Conservation (phyloP, 805 yeast genomes). For the Saccharomycopsis vini region DNA sequence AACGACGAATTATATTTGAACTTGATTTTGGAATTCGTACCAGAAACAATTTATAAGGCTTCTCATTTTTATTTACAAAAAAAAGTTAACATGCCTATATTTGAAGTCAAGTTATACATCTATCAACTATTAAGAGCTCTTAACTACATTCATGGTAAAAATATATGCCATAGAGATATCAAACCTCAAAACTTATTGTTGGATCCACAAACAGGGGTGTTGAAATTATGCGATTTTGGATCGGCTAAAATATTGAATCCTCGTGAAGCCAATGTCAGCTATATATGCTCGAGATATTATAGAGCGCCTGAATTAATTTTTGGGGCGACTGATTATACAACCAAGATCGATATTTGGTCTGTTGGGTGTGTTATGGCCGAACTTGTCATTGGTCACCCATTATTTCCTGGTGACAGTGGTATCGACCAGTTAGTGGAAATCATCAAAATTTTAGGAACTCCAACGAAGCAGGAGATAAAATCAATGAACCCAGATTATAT, state of each 20-base stretch:
- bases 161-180: conserved; percentile 85
- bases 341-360: conserved; percentile 96
- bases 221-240: conserved; percentile 95
- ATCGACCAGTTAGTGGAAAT: conserved; percentile 96
- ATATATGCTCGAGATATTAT: conserved; percentile 93
- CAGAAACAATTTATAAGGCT: conserved; percentile 92
- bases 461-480: conserved; percentile 81
- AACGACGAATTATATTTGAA: conserved; percentile 76
- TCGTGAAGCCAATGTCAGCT: conserved; percentile 87
- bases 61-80: conserved; percentile 74
- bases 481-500: conserved; percentile 95
- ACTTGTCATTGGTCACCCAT: conserved; percentile 86
- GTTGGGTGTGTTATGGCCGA: conserved; percentile 99
- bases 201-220: conserved; percentile 74
- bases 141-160: conserved; percentile 66
- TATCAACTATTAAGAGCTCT: conserved; percentile 68
- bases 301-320: conserved; percentile 96
- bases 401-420: conserved; percentile 97
- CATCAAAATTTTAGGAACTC: conserved; percentile 92
- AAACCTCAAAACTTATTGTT: conserved; percentile 85
- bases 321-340: conserved; percentile 94
- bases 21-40: conserved; percentile 83
- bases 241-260: conserved; percentile 88
- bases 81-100: conserved; percentile 72
- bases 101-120: conserved; percentile 82